Percentiles rank a stretch among this genome's conserved stretches.
phyloP scores from a whole-genome alignment of 257 asterid genomes.

The Salvia rosmarinus region DNA sequence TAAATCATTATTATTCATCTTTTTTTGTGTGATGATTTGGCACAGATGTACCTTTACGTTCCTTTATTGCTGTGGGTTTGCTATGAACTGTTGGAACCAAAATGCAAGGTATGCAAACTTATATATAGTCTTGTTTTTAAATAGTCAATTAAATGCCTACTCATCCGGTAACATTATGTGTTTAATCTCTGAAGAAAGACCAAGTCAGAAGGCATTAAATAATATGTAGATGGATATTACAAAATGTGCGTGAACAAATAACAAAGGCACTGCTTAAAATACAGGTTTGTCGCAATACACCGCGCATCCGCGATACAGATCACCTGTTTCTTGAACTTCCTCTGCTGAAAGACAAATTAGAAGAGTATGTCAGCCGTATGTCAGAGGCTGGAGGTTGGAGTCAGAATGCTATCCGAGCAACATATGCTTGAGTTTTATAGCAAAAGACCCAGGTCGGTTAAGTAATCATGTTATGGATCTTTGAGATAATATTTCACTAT shows the following conservation, averaged over 20 bases:
- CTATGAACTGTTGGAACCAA: constrained; percentile 70
- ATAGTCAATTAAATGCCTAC: not conserved
- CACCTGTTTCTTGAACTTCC: constrained; percentile 97
- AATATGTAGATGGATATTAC: constrained; percentile 8
- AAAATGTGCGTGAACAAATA: constrained; percentile 13
- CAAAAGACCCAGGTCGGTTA: constrained; percentile 78
- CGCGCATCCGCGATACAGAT: constrained; percentile 70
- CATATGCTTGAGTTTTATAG: constrained; percentile 89
- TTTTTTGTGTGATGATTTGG: too few relatives aligned
- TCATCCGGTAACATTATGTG: not conserved
- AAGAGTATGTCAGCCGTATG: constrained; percentile 60
- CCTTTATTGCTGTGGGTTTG: too few relatives aligned
- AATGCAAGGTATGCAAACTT: constrained; percentile 71
- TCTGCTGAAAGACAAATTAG: constrained; percentile 68
- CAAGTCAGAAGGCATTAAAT: not conserved
- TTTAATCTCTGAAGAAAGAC: constrained; percentile 6
- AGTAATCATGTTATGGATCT: constrained; percentile 7
- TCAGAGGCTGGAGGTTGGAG: constrained; percentile 94
- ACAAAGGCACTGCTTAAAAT: constrained; percentile 28
- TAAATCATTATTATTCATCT: too few relatives aligned
- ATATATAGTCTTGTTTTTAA: constrained; percentile 6
- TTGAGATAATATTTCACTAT: constrained; percentile 15
- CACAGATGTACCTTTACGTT: too few relatives aligned
- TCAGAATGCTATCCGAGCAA: constrained; percentile 85
- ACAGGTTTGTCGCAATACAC: constrained; percentile 72